These are phyloP conservation scores for Mesotaenium endlicherianum DNA, from an alignment of 139 green algal genomes.

Conservation along the genomic window DNA sequence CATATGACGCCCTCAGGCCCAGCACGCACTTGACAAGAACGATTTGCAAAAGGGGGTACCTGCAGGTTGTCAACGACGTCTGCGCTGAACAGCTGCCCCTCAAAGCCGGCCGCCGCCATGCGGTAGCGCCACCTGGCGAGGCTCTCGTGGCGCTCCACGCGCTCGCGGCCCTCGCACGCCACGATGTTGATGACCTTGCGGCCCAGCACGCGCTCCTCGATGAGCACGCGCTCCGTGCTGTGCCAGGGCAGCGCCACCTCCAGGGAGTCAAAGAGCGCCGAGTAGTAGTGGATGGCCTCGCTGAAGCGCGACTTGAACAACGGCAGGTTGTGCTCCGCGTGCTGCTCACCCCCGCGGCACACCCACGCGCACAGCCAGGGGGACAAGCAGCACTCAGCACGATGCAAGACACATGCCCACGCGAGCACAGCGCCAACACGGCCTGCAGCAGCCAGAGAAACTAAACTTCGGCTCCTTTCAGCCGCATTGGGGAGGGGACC, in stretches of 20 bases:
- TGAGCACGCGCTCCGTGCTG: constrained; percentile 6
- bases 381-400: too few species aligned
- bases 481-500: too few species aligned
- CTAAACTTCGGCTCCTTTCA: too few species aligned
- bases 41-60: too few species aligned
- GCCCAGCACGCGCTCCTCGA: constrained; percentile 26
- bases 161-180: constrained; percentile 17
- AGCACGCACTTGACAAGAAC: too few species aligned
- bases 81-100: not conserved
- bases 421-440: too few species aligned
- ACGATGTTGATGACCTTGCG: constrained; percentile 34
- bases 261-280: constrained; percentile 11
- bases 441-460: too few species aligned
- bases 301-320: constrained; percentile 17
- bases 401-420: too few species aligned
- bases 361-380: too few species aligned
- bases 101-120: constrained; percentile 7
- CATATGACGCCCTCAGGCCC: too few species aligned
- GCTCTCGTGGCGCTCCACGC: constrained; percentile 26
- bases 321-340: constrained; percentile 25
- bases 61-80: constrained; percentile 19
- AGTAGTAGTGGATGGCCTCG: constrained; percentile 28
- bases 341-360: too few species aligned
- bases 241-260: constrained; percentile 17
- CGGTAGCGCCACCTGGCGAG: not conserved